phyloP scores from a whole-genome alignment of 2,329 filamentous ascomycete species.

The Pestalotiopsis fici region DNA sequence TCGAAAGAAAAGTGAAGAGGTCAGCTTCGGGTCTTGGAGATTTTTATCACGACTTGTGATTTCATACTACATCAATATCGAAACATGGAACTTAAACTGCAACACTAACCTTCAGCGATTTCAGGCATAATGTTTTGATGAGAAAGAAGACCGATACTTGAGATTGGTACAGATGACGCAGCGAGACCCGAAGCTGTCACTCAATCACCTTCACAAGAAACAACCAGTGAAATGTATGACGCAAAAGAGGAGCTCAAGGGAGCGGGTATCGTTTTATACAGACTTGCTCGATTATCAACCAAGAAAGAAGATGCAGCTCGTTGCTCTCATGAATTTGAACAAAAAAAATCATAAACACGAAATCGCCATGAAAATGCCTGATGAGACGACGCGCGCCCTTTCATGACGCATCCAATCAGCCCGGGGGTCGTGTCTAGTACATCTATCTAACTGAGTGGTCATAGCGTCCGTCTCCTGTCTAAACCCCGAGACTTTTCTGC shows the following conservation, averaged over 20 bases:
- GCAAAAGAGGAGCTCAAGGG: neutral
- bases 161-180: neutral
- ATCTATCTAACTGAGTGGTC: neutral
- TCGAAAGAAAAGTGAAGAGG: neutral
- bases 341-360: neutral
- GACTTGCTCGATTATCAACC: no score
- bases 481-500: neutral
- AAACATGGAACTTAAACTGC: no score
- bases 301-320: neutral
- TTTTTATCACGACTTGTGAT: neutral
- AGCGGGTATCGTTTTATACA: no score
- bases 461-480: neutral
- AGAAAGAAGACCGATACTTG: neutral
- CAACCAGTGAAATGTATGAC: neutral
- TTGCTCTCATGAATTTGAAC: neutral
- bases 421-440: neutral
- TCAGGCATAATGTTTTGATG: constrained; percentile 23
- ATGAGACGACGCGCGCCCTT: neutral
- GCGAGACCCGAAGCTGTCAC: neutral
- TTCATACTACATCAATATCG: neutral
- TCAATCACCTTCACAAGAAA: neutral
- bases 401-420: neutral
- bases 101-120: constrained; percentile 27
- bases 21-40: neutral
- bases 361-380: neutral